Conservation (phyloP, 345 rosid genomes). For the Angophora floribunda region DNA sequence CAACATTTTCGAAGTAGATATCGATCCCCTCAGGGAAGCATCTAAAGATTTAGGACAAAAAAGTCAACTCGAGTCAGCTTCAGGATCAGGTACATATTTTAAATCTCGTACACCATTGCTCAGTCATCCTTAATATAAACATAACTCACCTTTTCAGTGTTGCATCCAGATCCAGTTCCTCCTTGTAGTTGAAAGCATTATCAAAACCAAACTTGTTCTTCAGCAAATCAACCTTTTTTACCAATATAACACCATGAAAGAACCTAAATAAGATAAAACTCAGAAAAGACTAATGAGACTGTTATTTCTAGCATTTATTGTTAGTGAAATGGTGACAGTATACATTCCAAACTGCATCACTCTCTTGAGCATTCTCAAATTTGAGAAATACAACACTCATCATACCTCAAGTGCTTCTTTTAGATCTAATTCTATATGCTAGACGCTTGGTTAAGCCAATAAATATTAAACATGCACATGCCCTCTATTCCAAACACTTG, state of each 20-base stretch:
- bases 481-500: neutral
- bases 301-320: neutral
- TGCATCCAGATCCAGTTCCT: slow-evolving; percentile 20
- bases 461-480: neutral
- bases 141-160: slow-evolving; percentile 34
- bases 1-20: slow-evolving; percentile 22
- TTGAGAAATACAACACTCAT: neutral
- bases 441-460: neutral
- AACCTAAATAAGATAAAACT: neutral
- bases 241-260: neutral
- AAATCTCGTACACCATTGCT: neutral
- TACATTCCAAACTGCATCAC: neutral
- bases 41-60: neutral
- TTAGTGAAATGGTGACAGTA: neutral
- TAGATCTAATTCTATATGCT: neutral
- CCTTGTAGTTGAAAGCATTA: slow-evolving; percentile 55
- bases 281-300: neutral
- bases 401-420: neutral
- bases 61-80: neutral
- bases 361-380: neutral
- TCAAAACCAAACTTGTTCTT: slow-evolving; percentile 40
- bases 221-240: slow-evolving; percentile 27
- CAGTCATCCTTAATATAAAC: neutral
- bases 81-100: neutral
- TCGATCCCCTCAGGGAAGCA: slow-evolving; percentile 23